Base-by-base conservation (phyloP, 2,329 filamentous ascomycete genomes). In the Cercospora brassicicola region DNA sequence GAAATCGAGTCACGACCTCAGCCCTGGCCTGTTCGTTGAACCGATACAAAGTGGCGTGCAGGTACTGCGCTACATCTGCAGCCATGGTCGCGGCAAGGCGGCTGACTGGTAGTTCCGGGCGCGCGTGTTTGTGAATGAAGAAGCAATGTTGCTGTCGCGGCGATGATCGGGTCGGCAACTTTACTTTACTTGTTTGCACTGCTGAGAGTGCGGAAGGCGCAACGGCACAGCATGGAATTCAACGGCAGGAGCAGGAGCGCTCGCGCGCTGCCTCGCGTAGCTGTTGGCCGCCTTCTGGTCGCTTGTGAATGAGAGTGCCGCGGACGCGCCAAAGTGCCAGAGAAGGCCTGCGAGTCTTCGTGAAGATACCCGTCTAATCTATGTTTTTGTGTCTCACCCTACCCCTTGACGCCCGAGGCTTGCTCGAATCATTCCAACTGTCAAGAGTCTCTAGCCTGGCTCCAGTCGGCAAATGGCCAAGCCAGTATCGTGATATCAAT, bases 1-100 rank as follows among this genome's bases (percentile, higher is more conserved):
- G 61, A 67, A 77, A 75, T 3, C 67, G 59, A 9, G 30, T 48
- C 62, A 75, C 64, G 55, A 77, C 64, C 20, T 67, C 66, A 5
- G 70, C 62, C 11, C 68, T 36, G 6, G 70, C 75, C 2, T 36
- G 59, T 18, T 66, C 48, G 59, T 65, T 69, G 69, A 78, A 78
- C 2, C 61, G 62, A 65, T 76, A 76, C 23, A 75, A 64, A 2
- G 74, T 72, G 9, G 71, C 65, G 64, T 78, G 76, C 59, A 74
- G 56, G 68, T 76, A 78, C 8, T 66, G 63, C 23, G 73, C 36
- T 6, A 42, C 67, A 13, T 23, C 57, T 26, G 69, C 67, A 23
- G 67, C 66, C 72, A 75, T 77, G 30, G 9, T 72, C n/a, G 64
- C 48, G 48, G 23, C 59, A n/a, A 13, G 15, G 13, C 18, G 28